These are phyloP conservation scores for Cicer arietinum DNA, from an alignment of 306 rosid genomes.

Conservation along the genomic window DNA sequence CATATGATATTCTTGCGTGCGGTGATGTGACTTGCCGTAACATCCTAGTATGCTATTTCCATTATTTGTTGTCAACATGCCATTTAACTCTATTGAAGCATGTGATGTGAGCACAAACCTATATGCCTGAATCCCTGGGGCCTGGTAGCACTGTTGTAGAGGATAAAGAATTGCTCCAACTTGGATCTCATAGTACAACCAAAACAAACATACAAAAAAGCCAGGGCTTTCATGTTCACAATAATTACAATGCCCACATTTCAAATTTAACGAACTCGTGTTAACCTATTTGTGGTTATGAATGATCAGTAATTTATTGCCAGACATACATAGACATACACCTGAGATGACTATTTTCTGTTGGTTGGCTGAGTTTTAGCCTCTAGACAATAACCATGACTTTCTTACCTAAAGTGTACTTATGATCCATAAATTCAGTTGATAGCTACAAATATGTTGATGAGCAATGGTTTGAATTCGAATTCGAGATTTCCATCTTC, in stretches of 20 bases:
- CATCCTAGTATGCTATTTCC: too few species aligned
- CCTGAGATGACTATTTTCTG: not conserved
- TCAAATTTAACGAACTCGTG: slow-evolving; percentile 9
- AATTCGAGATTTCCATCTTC: too few species aligned
- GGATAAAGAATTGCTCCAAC: not conserved
- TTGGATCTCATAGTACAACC: too few species aligned
- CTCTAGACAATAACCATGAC: too few species aligned
- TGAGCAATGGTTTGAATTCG: too few species aligned
- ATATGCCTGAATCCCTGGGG: slow-evolving; percentile 16
- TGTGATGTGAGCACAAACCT: slow-evolving; percentile 18
- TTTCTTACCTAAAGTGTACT: too few species aligned
- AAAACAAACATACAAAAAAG: slow-evolving; percentile 28
- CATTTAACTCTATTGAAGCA: slow-evolving; percentile 17
- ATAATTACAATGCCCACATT: not conserved
- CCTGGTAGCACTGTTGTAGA: slow-evolving; percentile 15
- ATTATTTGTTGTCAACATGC: slow-evolving; percentile 18
- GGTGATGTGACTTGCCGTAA: too few species aligned
- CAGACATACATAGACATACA: slow-evolving; percentile 1
- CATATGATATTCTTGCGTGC: too few species aligned
- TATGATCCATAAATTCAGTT: too few species aligned
- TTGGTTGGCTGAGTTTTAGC: not conserved
- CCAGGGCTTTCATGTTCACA: slow-evolving; percentile 1
- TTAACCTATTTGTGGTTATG: slow-evolving; percentile 36
- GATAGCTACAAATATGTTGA: too few species aligned
- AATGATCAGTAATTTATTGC: slow-evolving; percentile 13